Conservation (phyloP, 768 basidiomycete genomes). For the Kwoniella pini region DNA sequence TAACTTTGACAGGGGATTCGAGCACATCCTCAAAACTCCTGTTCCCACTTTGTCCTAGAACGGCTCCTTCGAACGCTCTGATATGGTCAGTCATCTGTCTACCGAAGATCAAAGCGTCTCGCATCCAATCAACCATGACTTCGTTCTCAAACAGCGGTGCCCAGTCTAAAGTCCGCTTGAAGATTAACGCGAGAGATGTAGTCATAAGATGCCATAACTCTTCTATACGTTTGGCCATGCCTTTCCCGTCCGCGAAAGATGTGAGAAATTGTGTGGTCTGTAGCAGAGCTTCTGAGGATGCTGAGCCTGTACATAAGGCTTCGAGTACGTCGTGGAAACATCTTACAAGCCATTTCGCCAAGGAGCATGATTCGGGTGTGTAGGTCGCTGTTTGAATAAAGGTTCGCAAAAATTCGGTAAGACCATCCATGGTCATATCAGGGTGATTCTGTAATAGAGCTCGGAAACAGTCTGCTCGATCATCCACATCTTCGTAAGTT, state of each 20-base stretch:
- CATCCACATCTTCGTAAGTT: constrained; percentile 80
- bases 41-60: constrained; percentile 54
- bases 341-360: constrained; percentile 87
- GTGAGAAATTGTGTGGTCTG: constrained; percentile 47
- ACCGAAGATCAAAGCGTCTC: constrained; percentile 92
- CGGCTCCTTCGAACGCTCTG: constrained; percentile 72
- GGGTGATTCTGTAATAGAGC: constrained; percentile 71
- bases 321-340: constrained; percentile 93
- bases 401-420: constrained; percentile 66
- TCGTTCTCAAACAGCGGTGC: constrained; percentile 73
- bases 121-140: constrained; percentile 96
- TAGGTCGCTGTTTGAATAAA: constrained; percentile 66
- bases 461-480: constrained; percentile 82
- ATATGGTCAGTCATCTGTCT: constrained; percentile 80
- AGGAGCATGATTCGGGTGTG: constrained; percentile 79
- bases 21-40: constrained; percentile 18
- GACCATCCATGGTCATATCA: constrained; percentile 67
- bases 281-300: constrained; percentile 69
- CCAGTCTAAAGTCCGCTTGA: constrained; percentile 81
- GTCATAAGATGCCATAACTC: constrained; percentile 83
- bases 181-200: constrained; percentile 75
- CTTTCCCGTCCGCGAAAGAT: constrained; percentile 31
- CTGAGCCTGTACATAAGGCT: constrained; percentile 64
- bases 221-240: constrained; percentile 63
- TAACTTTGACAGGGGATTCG: constrained; percentile 59